Base-by-base conservation (phyloP, 2,329 filamentous ascomycete species). In the Aspergillus piperis region DNA sequence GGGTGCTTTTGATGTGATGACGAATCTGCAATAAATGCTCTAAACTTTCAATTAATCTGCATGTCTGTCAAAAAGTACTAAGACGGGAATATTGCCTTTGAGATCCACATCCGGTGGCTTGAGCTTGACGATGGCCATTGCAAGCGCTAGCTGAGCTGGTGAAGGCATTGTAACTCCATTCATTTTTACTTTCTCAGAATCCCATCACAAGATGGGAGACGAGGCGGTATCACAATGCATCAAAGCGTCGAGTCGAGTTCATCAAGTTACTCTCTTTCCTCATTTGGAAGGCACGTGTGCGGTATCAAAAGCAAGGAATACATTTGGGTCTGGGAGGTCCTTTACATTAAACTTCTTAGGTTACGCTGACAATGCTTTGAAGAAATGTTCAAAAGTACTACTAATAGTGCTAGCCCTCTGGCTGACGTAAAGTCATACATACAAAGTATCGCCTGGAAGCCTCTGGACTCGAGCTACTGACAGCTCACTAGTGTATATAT, bases 91-190 rank as follows among this genome's bases (percentile, higher is more conserved):
- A 23, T 11, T 36, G 8, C 79, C 79, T 70, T 74, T 73, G 30
- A 79, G 67, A 11, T 67, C 61, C 13, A 69, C 58, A 27, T 70
- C 66, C 23, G 69, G 57, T 44, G 79, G 78, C 61, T 79, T 80
- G 5, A 71, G 70, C 58, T 77, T 79, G 54, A 80, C 72, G 55
- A 81, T 70, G 5, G 76, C 72, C 54, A 80, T 63, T 13, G 79
- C 79, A 36, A 81, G 70, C 3, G 79, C 78, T 71, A 81, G 63
- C 62, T 83, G 70, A 67, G 65, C 72, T 64, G 71, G 77, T 73
- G 73, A 73, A 67, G 64, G 71, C 5, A 54, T 36, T 8, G 30
- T n/a, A 21, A 36, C 15, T 21, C 21, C 10, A 17, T 62, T 55
- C 62, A 66, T 64, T n/a, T 39, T 19, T 13, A 36, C 10, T 23